Evolutionary conservation across 306 rosid genomes (phyloP).

Genomic region (Quercus bicolor): DNA sequence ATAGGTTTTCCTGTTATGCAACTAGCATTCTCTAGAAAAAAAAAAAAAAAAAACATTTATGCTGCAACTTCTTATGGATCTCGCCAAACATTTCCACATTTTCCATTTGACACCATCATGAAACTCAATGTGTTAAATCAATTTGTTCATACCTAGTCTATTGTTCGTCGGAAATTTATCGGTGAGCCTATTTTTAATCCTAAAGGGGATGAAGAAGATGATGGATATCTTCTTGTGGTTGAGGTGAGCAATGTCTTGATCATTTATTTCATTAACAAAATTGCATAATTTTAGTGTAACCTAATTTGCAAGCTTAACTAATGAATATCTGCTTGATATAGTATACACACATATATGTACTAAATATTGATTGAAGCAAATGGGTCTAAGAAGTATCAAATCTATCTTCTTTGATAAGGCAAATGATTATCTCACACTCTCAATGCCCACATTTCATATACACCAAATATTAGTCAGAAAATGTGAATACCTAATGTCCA

Average conservation of each 20-base stretch:
- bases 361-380: no score
- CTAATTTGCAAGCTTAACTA: no score
- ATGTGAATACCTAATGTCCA: no score
- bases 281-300: no score
- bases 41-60: constrained; percentile 43
- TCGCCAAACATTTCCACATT: constrained; percentile 62
- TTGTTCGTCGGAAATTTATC: constrained; percentile 56
- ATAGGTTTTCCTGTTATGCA: constrained; percentile 72
- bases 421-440: no score
- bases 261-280: neutral
- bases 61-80: constrained; percentile 57
- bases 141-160: constrained; percentile 58
- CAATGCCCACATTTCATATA: no score
- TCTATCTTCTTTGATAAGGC: no score
- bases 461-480: no score
- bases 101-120: constrained; percentile 66
- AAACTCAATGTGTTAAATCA: constrained; percentile 40
- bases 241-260: constrained; percentile 52
- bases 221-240: constrained; percentile 79
- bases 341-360: no score
- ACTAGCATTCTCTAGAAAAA: constrained; percentile 34
- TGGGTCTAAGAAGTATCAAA: no score
- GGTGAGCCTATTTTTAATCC: constrained; percentile 81
- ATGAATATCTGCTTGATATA: no score
- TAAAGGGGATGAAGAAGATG: constrained; percentile 53